Percentiles rank a stretch among this genome's conserved stretches.
These are phyloP conservation scores for Stromatinia cepivora DNA, from an alignment of 2,329 filamentous ascomycete genomes.

Conservation along the genomic window DNA sequence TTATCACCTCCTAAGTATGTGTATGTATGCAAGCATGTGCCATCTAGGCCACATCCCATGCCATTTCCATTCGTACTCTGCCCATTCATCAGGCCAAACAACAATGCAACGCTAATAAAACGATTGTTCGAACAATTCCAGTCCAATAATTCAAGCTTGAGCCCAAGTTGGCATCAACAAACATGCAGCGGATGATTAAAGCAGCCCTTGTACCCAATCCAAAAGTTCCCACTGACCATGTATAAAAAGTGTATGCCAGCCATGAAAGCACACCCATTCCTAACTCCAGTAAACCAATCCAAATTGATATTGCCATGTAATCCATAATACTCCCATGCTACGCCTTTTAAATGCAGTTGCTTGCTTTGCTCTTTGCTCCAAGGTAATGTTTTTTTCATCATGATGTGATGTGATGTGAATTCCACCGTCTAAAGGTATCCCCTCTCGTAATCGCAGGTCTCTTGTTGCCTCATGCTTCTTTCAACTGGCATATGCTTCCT, in stretches of 20 bases:
- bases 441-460: constrained; percentile 17
- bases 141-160: background rate
- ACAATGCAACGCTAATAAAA: constrained; percentile 16
- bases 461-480: constrained; percentile 1
- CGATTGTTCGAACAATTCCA: constrained; percentile 18
- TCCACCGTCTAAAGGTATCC: constrained; percentile 26
- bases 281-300: constrained; percentile 19
- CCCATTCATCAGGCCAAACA: background rate
- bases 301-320: constrained; percentile 26
- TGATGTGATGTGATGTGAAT: constrained; percentile 9
- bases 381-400: constrained; percentile 3
- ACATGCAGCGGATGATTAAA: constrained; percentile 13
- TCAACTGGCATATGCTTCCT: background rate
- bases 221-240: constrained; percentile 11
- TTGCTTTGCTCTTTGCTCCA: constrained; percentile 14
- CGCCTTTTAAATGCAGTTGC: constrained; percentile 20
- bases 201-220: constrained; percentile 22
- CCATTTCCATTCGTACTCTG: background rate
- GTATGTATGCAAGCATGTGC: background rate
- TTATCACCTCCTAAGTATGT: constrained; percentile 16
- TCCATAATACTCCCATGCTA: constrained; percentile 18
- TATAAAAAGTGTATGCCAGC: constrained; percentile 9
- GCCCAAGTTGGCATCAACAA: background rate
- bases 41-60: constrained; percentile 12
- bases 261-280: background rate